These are phyloP conservation scores for Schizosaccharomyces lindneri DNA, from an alignment of 805 yeast species.

Conservation along the genomic window DNA sequence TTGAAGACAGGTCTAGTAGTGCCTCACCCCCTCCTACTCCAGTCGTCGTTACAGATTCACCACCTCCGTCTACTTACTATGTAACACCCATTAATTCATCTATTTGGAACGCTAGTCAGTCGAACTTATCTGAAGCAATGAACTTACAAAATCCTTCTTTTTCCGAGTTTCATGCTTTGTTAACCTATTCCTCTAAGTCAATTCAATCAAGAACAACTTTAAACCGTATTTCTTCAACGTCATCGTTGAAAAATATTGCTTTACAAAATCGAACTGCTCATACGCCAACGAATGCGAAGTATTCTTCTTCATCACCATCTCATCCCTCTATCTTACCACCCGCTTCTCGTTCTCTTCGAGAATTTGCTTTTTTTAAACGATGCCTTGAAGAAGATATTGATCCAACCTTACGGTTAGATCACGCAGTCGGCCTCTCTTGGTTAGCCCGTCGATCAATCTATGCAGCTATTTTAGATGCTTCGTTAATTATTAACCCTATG, in stretches of 20 bases:
- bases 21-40: background rate
- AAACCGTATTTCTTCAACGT: background rate
- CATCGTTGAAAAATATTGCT: background rate
- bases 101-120: too few relatives aligned
- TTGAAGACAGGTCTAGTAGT: background rate
- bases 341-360: constrained; percentile 16
- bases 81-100: background rate
- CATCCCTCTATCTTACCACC: background rate
- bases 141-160: background rate
- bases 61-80: background rate
- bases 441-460: constrained; percentile 36
- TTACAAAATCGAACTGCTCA: background rate
- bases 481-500: constrained; percentile 55
- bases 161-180: background rate
- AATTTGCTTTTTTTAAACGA: constrained; percentile 34
- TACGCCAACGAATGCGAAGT: background rate
- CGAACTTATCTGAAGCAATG: background rate
- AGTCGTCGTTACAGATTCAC: background rate
- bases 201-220: background rate
- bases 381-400: constrained; percentile 59
- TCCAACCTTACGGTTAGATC: constrained; percentile 37
- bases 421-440: constrained; percentile 35
- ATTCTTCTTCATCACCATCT: background rate
- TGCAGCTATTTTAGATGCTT: constrained; percentile 48
- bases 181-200: background rate